These are phyloP conservation scores for Botrytis pseudocinerea DNA, from an alignment of 2,329 filamentous ascomycete genomes.

Conservation along the genomic window DNA sequence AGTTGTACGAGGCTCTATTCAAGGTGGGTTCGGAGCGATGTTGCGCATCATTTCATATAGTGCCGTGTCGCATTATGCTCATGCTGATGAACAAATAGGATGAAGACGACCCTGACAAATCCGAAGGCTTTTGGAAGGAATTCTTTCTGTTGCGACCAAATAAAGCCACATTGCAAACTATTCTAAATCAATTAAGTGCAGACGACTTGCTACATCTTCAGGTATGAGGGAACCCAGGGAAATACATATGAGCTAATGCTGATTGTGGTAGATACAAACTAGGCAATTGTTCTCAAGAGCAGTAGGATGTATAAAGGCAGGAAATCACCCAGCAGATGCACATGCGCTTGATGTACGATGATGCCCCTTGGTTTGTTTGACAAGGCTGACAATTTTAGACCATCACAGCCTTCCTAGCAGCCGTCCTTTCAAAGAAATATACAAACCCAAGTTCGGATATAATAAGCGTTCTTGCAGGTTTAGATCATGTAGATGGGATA, in stretches of 20 bases:
- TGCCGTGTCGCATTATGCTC: not conserved
- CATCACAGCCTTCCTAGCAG: constrained; percentile 81
- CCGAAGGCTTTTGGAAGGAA: constrained; percentile 93
- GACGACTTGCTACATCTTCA: constrained; percentile 77
- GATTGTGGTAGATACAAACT: constrained; percentile 38
- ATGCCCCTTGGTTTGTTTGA: constrained; percentile 14
- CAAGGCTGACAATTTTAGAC: constrained; percentile 63
- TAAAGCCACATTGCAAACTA: constrained; percentile 62
- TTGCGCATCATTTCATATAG: constrained; percentile 19
- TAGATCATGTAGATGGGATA: constrained; percentile 82
- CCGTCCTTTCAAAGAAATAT: constrained; percentile 83
- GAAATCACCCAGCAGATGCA: constrained; percentile 62
- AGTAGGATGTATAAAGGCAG: constrained; percentile 65
- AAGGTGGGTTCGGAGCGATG: constrained; percentile 52
- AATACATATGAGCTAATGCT: constrained; percentile 21
- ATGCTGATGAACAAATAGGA: constrained; percentile 49
- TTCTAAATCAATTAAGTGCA: constrained; percentile 69
- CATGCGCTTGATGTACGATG: constrained; percentile 80
- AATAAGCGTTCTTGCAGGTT: constrained; percentile 82
- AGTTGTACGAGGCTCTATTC: constrained; percentile 85
- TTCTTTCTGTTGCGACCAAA: constrained; percentile 91
- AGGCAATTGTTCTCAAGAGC: constrained; percentile 72
- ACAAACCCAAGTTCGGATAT: constrained; percentile 94
- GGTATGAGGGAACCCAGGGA: constrained; percentile 42
- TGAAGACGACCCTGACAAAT: constrained; percentile 66